Evolutionary conservation across 2,329 filamentous ascomycete species (phyloP).

Genomic region (Chaetoscypha palmicola): DNA sequence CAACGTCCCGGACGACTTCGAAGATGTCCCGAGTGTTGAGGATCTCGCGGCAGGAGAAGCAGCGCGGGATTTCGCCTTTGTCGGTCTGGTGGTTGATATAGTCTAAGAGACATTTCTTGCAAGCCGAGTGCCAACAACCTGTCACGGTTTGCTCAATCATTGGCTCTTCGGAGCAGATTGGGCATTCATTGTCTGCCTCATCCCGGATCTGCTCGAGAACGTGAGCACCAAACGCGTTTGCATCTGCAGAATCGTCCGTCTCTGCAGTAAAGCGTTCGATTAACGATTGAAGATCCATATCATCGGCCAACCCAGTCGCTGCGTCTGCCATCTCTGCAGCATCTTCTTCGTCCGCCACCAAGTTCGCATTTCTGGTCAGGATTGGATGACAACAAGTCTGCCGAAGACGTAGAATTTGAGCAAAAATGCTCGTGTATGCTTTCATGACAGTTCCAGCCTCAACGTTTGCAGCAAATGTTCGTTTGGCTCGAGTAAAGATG

Average conservation of each 20-base stretch:
- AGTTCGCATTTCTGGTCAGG: slow-evolving; percentile 74
- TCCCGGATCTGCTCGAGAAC: slow-evolving; percentile 87
- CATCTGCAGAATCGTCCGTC: slow-evolving; percentile 53
- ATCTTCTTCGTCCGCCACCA: slow-evolving; percentile 83
- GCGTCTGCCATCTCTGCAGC: slow-evolving; percentile 72
- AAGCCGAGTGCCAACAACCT: slow-evolving; percentile 95
- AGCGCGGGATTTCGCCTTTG: slow-evolving; percentile 68
- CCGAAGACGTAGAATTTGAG: slow-evolving; percentile 84
- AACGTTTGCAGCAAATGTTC: slow-evolving; percentile 77
- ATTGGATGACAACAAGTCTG: slow-evolving; percentile 93
- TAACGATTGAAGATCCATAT: slow-evolving; percentile 88
- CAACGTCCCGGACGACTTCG: slow-evolving; percentile 78
- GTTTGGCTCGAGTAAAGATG: slow-evolving; percentile 76
- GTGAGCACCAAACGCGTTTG: slow-evolving; percentile 73
- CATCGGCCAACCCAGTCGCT: slow-evolving; percentile 75
- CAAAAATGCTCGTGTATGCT: slow-evolving; percentile 94
- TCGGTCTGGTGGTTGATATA: slow-evolving; percentile 84
- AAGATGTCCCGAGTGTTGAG: slow-evolving; percentile 83
- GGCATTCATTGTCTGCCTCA: slow-evolving; percentile 83
- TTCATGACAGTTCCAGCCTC: slow-evolving; percentile 91
- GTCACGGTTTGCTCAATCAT: slow-evolving; percentile 95
- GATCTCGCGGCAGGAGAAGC: slow-evolving; percentile 82
- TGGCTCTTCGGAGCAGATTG: slow-evolving; percentile 89
- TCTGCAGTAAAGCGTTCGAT: slow-evolving; percentile 75
- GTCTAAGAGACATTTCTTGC: slow-evolving; percentile 84